A percentile compares a stretch with the other conserved stretches of the same genome.
phyloP scores from a whole-genome alignment of 139 green algal species.

The Zygnema cylindricum region DNA sequence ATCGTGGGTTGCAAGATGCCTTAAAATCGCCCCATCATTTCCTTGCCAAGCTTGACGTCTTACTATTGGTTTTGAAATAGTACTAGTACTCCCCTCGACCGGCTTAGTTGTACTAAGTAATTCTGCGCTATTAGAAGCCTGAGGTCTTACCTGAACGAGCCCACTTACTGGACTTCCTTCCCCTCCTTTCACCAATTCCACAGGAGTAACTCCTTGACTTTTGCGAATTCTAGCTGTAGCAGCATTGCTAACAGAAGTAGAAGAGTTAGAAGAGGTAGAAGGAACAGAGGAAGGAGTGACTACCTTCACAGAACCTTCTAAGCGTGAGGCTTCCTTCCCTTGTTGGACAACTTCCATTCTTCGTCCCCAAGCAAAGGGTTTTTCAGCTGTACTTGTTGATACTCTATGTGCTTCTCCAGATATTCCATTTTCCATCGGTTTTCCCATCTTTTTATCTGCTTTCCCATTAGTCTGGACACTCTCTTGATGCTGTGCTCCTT shows the following conservation, averaged over 20 bases:
- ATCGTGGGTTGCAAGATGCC: not conserved
- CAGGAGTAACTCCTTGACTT: too few species aligned
- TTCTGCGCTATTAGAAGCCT: not conserved
- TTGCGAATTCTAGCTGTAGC: not conserved
- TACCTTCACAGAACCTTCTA: not conserved
- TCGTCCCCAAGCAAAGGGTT: not conserved
- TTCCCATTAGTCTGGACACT: not conserved
- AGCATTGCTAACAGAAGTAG: not conserved
- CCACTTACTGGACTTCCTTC: not conserved
- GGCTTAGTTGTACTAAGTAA: not conserved
- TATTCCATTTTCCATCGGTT: not conserved
- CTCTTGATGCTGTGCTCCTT: not conserved
- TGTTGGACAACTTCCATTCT: not conserved
- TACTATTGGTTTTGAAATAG: not conserved
- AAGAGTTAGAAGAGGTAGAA: not conserved
- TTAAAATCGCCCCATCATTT: constrained; percentile 13
- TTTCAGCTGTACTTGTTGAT: not conserved
- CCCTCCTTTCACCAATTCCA: not conserved
- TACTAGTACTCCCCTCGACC: not conserved
- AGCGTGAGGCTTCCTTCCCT: not conserved
- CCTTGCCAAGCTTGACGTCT: constrained; percentile 34
- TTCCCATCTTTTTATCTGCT: not conserved
- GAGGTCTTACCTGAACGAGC: not conserved
- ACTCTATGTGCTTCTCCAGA: not conserved
- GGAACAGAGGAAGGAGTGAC: not conserved